Percentiles rank a stretch among this genome's conserved stretches.
Conservation (phyloP, 257 asterid species). For the Misopates orontium region DNA sequence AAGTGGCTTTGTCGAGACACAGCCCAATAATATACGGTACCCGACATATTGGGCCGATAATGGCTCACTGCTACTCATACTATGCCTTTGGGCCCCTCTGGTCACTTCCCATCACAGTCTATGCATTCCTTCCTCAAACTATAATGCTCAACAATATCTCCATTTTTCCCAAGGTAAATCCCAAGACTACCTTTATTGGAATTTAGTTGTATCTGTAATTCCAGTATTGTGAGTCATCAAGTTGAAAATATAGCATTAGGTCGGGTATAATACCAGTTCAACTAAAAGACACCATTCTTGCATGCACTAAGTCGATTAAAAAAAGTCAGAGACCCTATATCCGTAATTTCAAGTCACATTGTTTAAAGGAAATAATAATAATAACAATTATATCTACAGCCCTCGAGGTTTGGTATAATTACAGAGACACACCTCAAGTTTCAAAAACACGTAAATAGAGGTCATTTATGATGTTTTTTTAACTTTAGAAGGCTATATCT, state of each 20-base stretch:
- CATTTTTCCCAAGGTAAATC: conserved; percentile 46
- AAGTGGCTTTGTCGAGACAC: conserved; percentile 58
- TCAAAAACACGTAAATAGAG: no score
- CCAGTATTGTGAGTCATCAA: background rate
- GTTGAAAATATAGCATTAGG: background rate
- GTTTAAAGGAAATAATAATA: no score
- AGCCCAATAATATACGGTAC: conserved; percentile 58
- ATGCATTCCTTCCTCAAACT: conserved; percentile 62
- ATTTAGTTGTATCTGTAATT: background rate
- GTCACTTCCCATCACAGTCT: conserved; percentile 56
- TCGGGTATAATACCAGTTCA: background rate
- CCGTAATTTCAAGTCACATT: no score
- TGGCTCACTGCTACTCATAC: conserved; percentile 52
- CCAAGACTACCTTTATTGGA: background rate
- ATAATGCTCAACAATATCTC: conserved; percentile 45
- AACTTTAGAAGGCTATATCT: no score
- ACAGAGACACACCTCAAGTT: no score
- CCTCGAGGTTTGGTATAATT: no score
- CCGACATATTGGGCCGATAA: conserved; percentile 42
- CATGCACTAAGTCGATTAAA: no score
- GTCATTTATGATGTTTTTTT: no score
- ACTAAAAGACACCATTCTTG: no score
- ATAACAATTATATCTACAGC: no score
- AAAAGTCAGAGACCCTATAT: no score
- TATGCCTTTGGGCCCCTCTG: conserved; percentile 70